phyloP scores from a whole-genome alignment of 73 alveolate species.

The Stentor coeruleus region DNA sequence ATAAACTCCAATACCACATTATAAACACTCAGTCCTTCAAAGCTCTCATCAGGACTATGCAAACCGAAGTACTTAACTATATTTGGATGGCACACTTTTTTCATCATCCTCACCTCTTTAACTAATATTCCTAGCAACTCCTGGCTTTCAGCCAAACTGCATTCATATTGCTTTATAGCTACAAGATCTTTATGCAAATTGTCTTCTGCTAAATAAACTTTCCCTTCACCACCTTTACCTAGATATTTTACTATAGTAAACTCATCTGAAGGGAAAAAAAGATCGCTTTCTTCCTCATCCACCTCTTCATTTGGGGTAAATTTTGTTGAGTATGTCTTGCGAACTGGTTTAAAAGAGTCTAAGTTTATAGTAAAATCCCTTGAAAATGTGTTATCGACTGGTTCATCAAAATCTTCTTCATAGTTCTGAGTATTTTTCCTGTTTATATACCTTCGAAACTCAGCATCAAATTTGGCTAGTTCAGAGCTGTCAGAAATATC shows the following conservation, averaged over 20 bases:
- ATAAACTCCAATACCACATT: constrained; percentile 3
- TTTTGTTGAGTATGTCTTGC: too few relatives aligned
- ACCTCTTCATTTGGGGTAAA: background rate
- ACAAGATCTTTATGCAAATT: background rate
- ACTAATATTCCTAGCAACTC: background rate
- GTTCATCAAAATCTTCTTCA: constrained; percentile 20
- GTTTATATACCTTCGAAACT: background rate
- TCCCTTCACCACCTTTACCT: constrained; percentile 24
- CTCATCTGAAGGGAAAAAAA: constrained; percentile 4
- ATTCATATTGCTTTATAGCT: constrained; percentile 10
- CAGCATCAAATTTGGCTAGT: constrained; percentile 21
- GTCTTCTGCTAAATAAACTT: constrained; percentile 16
- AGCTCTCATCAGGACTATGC: background rate
- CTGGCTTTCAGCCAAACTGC: background rate
- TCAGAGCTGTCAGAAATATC: background rate
- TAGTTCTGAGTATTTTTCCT: constrained; percentile 5
- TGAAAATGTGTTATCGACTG: background rate
- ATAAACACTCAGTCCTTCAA: background rate
- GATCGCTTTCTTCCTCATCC: constrained; percentile 11
- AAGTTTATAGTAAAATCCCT: background rate
- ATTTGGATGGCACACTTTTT: constrained; percentile 4
- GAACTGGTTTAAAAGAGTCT: too few relatives aligned
- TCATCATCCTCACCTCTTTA: constrained; percentile 1
- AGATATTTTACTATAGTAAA: background rate
- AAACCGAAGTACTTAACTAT: constrained; percentile 11